Base-by-base conservation (phyloP, 2,329 filamentous ascomycete genomes). In the Nigrospora sphaerica region DNA sequence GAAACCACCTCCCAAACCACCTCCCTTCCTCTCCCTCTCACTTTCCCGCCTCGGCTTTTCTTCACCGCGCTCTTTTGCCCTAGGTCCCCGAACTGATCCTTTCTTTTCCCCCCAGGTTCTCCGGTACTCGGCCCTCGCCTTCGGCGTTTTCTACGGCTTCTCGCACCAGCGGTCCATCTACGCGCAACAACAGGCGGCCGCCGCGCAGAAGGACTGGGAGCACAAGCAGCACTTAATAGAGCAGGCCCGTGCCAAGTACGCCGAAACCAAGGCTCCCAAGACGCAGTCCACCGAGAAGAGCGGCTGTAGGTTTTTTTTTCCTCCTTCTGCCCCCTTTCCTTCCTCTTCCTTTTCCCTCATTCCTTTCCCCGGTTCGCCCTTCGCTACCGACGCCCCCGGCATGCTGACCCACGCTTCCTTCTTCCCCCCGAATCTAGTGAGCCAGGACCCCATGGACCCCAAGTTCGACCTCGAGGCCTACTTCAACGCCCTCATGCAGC, bases 121-220 rank as follows among this genome's bases (percentile, higher is more conserved):
- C 70, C 91, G 93, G 73, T 98, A 92, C 80, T 92, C 90, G 65
- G 91, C 91, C 66, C 87, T 98, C 57, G 87, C 84, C 64, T 77
- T 89, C 63, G 93, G 93, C 67, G 75, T 97, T 66, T 85, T 95
- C 74, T 98, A 98, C 77, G 93, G 93, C 69, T 83, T 95, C 76
- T 88, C 85, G 71, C 92, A 95, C 77, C 93, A 98, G 76, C 78
- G 85, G 64, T 80, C 81, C 52, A 85, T 98, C 69, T 84, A 74
- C 57, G 70, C 86, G 47, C 70, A 79, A 61, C 82, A 90, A 63
- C 86, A 83, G 72, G 71, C 78, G 52, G 76, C 83, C 57, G 80
- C 84, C 60, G 78, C 81, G 60, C 74, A 95, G 70, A 81, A 82
- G 65, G 88, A 95, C 68, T 97, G 92, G 68, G 78, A 91, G 65